These are phyloP conservation scores for Aspergillus oerlinghausenensis DNA, from an alignment of 2,329 filamentous ascomycete species.

Conservation along the genomic window DNA sequence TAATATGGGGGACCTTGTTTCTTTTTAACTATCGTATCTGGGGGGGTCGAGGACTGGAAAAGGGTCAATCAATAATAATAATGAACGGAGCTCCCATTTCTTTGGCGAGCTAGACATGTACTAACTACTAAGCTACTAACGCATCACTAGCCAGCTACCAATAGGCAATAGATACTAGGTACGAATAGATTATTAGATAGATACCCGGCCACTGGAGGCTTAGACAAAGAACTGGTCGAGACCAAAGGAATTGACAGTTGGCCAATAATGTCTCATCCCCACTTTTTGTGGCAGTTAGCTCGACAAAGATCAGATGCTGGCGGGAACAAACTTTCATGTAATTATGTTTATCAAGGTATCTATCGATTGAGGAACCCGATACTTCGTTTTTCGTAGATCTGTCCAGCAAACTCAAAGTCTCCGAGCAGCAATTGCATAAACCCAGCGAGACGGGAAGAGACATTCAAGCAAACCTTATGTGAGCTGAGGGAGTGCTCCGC, in stretches of 20 bases:
- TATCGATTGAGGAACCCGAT: background rate
- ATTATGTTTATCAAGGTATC: background rate
- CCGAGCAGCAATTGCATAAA: background rate
- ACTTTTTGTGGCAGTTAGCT: background rate
- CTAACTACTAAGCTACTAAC: background rate
- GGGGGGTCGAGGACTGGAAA: background rate
- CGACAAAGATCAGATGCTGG: background rate
- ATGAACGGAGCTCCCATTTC: background rate
- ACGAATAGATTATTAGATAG: background rate
- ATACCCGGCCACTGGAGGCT: background rate
- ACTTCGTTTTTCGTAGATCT: background rate
- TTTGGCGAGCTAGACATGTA: background rate
- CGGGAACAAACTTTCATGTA: background rate
- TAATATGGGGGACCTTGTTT: background rate
- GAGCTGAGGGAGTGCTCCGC: background rate
- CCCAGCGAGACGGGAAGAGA: background rate
- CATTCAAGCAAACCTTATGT: background rate
- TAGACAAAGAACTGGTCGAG: background rate
- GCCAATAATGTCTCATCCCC: background rate
- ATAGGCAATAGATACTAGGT: background rate
- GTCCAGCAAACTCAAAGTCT: background rate
- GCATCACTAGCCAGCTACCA: background rate
- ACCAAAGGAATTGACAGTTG: background rate
- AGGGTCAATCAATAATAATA: background rate
- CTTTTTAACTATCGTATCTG: background rate